Evolutionary conservation across 305 asterid genomes (phyloP), one percentile per base, ranked within the genome.

Genomic region (Fraxinus latifolia): DNA sequence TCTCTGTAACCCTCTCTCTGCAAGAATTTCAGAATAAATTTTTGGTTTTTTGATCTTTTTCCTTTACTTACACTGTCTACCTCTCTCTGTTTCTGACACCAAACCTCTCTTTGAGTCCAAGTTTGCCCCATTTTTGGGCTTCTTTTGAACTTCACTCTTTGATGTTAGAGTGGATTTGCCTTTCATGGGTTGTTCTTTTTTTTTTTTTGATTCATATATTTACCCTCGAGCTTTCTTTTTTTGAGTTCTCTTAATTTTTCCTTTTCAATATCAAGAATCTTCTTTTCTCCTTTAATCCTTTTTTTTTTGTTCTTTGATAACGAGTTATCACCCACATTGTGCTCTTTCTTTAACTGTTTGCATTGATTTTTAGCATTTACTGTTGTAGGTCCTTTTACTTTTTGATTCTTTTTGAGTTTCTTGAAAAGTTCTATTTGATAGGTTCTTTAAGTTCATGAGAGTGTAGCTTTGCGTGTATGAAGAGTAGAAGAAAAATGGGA

Each of bases 101-200:
- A 88, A 85, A 80, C 86, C 81, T 86, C 83, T 85, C 89, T 88
- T 90, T 84, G 84, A 86, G 80, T 81, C 81, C 83, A 90, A 85
- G 84, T 71, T 83, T 55, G 78, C 67, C 39, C 75, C 53, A 44
- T 55, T 74, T 47, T 27, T 17, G 67, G 67, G 78, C 76, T 79
- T 77, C 78, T 29, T 4, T 76, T 31, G 68, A 72, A 70, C 76
- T 50, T 76, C 78, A 25, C 62, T 36, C 53, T 47, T 37, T 55
- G 58, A 12, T n/a, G 60, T 87, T 79, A 79, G 42, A 31, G 4
- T 14, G 75, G 23, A 70, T 70, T 70, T 29, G 37, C 9, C 80
- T 79, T 72, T 39, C 81, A 29, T 32, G 81, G 81, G 73, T 76
- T 58, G 84, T 84, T 47, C 25, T 27, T 12, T 77, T 44, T 44